Conservation (phyloP, 371 early-diverging fungal species). For the Mucor velutinosus region DNA sequence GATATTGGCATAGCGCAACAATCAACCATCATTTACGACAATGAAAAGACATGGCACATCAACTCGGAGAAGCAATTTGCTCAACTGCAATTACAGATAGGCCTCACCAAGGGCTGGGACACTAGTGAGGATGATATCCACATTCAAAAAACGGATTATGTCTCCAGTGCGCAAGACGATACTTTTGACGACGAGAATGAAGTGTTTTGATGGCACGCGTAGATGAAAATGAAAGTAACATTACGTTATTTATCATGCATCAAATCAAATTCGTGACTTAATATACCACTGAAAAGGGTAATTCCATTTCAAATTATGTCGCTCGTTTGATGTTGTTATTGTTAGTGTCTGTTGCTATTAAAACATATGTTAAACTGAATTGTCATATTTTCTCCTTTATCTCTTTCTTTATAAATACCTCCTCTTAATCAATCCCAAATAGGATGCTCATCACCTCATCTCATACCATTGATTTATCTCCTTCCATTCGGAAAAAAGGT, state of each 20-base stretch:
- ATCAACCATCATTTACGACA: slow-evolving; percentile 17
- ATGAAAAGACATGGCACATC: slow-evolving; percentile 19
- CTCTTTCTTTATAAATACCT: background rate
- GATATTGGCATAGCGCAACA: slow-evolving; percentile 5
- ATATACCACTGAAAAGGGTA: too few relatives aligned
- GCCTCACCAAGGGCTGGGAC: slow-evolving; percentile 24
- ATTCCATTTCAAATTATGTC: too few relatives aligned
- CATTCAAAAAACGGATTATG: background rate
- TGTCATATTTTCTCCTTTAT: background rate
- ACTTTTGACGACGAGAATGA: background rate
- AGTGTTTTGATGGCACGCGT: background rate
- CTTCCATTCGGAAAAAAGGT: background rate
- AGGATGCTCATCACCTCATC: background rate
- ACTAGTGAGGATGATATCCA: background rate
- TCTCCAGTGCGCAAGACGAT: background rate
- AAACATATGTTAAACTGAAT: background rate
- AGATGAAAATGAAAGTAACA: too few relatives aligned
- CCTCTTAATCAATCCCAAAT: background rate
- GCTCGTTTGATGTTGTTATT: background rate
- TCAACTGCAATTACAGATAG: slow-evolving; percentile 18
- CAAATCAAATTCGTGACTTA: too few relatives aligned
- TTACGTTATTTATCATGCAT: too few relatives aligned
- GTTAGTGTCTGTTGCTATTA: background rate
- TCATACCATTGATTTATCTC: background rate
- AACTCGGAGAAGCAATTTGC: slow-evolving; percentile 23